Evolutionary conservation across 345 rosid genomes (phyloP).

Genomic region (Trapa bicornis): DNA sequence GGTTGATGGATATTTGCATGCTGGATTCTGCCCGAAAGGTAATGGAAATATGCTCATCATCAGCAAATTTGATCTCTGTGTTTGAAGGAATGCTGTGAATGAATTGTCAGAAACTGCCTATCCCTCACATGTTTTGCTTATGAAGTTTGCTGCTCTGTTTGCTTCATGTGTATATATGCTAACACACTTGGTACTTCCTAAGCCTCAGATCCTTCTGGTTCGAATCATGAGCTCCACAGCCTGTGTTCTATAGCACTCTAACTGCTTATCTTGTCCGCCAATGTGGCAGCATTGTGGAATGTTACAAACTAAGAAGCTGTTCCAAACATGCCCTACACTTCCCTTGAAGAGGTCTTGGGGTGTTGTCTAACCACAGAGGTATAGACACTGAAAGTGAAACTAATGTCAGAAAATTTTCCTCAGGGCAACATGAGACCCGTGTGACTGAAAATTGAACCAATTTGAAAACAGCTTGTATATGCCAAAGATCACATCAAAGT

Average conservation of each 20-base stretch:
- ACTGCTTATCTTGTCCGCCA: background rate
- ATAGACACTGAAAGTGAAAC: background rate
- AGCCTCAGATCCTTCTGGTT: too few relatives aligned
- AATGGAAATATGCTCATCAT: background rate
- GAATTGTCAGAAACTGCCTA: background rate
- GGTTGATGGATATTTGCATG: background rate
- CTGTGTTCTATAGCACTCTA: constrained; percentile 1
- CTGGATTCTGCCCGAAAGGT: background rate
- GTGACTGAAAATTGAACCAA: background rate
- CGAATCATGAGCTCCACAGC: background rate
- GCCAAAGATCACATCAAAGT: too few relatives aligned
- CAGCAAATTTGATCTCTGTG: background rate
- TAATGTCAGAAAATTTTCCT: background rate
- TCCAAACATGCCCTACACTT: background rate
- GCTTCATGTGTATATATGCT: too few relatives aligned
- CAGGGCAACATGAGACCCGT: background rate
- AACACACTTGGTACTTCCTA: too few relatives aligned
- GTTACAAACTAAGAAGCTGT: background rate
- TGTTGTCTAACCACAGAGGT: background rate
- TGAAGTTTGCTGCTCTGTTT: too few relatives aligned
- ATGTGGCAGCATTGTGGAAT: background rate
- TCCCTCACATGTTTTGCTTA: too few relatives aligned
- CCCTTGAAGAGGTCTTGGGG: background rate
- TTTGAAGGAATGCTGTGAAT: background rate
- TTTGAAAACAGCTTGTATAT: background rate